Conservation (phyloP, 1,284 basidiomycete species). For the Ceratobasidium sp. region DNA sequence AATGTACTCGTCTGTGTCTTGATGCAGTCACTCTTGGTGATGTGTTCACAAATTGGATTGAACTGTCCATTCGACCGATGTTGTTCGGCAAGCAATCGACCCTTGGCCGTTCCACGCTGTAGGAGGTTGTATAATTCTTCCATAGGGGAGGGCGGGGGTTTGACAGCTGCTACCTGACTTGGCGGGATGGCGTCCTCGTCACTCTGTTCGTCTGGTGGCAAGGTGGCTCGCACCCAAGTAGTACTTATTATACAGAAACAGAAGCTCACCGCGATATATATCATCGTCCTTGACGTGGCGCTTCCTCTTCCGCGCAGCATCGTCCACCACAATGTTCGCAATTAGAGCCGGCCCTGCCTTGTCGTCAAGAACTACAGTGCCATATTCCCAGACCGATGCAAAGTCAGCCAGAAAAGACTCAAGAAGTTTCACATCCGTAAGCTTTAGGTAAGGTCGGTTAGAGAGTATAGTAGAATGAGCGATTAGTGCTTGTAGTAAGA, state of each 20-base stretch:
- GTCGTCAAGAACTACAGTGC: constrained; percentile 43
- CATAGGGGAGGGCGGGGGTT: constrained; percentile 38
- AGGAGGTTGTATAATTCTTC: constrained; percentile 83
- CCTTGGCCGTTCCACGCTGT: constrained; percentile 80
- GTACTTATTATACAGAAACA: background rate
- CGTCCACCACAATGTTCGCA: constrained; percentile 42
- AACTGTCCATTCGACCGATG: constrained; percentile 72
- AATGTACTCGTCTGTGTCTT: constrained; percentile 59
- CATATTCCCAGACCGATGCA: constrained; percentile 47
- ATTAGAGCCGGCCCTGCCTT: constrained; percentile 36
- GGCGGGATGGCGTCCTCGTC: constrained; percentile 30
- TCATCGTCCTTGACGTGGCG: constrained; percentile 43
- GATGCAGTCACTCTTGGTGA: constrained; percentile 85
- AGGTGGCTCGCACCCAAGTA: background rate
- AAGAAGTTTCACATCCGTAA: constrained; percentile 48
- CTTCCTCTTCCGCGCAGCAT: constrained; percentile 46
- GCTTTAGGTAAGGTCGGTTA: constrained; percentile 32
- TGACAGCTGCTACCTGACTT: background rate
- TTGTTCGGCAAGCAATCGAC: constrained; percentile 82
- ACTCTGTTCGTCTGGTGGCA: constrained; percentile 30
- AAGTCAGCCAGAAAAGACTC: constrained; percentile 47
- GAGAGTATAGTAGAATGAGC: constrained; percentile 27
- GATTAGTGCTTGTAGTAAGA: constrained; percentile 38
- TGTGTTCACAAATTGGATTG: constrained; percentile 84
- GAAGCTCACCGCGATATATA: constrained; percentile 40